Base-by-base conservation (phyloP, 1,284 basidiomycete species). In the Neolentinus lepideus region DNA sequence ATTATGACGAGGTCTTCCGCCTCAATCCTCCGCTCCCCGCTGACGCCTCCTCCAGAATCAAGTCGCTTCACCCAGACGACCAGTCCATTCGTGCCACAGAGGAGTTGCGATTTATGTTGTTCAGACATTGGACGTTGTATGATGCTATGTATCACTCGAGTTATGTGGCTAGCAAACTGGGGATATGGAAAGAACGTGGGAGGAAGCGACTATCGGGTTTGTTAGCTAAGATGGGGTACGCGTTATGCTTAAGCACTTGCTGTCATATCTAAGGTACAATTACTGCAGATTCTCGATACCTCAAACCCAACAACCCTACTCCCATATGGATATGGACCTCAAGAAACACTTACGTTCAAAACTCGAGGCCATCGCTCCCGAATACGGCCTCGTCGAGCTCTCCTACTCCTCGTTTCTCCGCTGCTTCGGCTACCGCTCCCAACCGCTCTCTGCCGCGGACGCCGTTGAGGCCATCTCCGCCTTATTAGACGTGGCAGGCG, bases 151-250 rank as follows among this genome's bases (percentile, higher is more conserved):
- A 90, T 66, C 96, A 99, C 68, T 97, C 94, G 1, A 89, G 90
- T 60, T 99, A 99, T 65, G 89, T 99, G 14, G 96, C 95, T 1
- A 88, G 90, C 45, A 94, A 95, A 69, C 79, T 99, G 60, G 94
- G 94, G 1, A 90, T 98, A 53, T 99, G 97, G 97, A 91, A 91
- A 65, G 96, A 99, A 67, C 83, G 85, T 54, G 97, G 97, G 2
- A 78, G 90, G 57, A 94, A 93, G 67, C 83, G 88, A 59, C 72
- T 99, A 53, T 92, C 90, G 1, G 95, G 95, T 1, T 74, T 99
- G 57, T 75, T 99, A 31, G 97, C 97, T 25, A 99, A 99, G 77
- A 99, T 99, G 94, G 97, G 97, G 94, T 96, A 69, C 60, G 83
- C 74, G 52, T 35, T 35, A 24, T 35, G 38, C n/a, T n/a, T n/a